These are phyloP conservation scores for Lepiota venenata DNA, from an alignment of 768 basidiomycete species.

Conservation along the genomic window DNA sequence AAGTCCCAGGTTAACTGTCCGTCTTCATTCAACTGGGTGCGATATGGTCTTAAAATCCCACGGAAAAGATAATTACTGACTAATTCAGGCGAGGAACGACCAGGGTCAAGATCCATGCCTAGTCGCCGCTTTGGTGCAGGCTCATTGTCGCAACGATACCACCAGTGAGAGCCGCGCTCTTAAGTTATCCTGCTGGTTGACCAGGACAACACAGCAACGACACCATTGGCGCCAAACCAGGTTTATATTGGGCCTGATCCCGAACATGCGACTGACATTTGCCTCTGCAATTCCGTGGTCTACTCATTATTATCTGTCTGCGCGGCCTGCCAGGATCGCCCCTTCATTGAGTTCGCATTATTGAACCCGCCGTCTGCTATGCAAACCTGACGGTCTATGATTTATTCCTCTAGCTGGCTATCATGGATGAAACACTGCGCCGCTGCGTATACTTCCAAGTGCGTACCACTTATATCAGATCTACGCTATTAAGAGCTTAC, in stretches of 20 bases:
- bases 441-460: slow-evolving; percentile 3
- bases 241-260: slow-evolving; percentile 11
- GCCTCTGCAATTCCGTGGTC: slow-evolving; percentile 29
- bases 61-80: not conserved
- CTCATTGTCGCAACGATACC: slow-evolving; percentile 9
- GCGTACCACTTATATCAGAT: not conserved
- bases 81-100: slow-evolving; percentile 16
- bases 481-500: not conserved
- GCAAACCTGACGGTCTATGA: not conserved
- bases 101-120: slow-evolving; percentile 18
- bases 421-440: slow-evolving; percentile 15
- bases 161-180: not conserved
- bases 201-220: not conserved
- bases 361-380: not conserved
- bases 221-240: slow-evolving; percentile 5
- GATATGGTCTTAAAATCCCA: not conserved
- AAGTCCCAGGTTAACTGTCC: slow-evolving; percentile 6
- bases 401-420: slow-evolving; percentile 12
- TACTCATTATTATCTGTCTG: slow-evolving; percentile 31
- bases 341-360: slow-evolving; percentile 9
- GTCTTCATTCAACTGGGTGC: slow-evolving; percentile 17
- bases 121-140: slow-evolving; percentile 18
- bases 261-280: slow-evolving; percentile 15
- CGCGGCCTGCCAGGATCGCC: slow-evolving; percentile 23
- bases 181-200: too few species aligned